Evolutionary conservation across 352 stramenopile species (phyloP), one percentile per base, ranked within the genome.

Genomic region (Pythium dissimile): DNA sequence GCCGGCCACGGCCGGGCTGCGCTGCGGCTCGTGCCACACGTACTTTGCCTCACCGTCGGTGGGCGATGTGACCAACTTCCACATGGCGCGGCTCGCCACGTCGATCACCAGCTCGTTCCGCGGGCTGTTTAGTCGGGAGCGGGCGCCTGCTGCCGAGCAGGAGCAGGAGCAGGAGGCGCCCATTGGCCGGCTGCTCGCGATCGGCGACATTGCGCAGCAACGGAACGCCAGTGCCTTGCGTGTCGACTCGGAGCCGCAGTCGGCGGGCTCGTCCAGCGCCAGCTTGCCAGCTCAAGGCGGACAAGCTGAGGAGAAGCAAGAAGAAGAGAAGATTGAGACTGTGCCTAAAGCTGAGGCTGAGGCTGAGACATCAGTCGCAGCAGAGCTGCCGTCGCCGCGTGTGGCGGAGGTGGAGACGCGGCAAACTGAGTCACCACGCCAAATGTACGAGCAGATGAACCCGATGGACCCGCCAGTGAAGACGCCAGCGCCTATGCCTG

Each of bases 31-130:
- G 2, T 94, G 84, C 53, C 79, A 92, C 51, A 89, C 79, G 27
- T 94, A 91, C 54, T 94, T 94, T 68, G 81, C 84, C 4, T 91
- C 84, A 8, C 84, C 84, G 11, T 77, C 77, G 1, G 77, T 94
- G 13, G 84, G 81, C 0, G 81, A 89, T 26, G 81, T 86, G 38
- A 94, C 84, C 34, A 92, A 89, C 63, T 94, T 94, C 53, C 84
- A 94, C 71, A 81, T 92, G 60, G 75, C 71, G n/a, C 68, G 78
- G 2, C 66, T 94, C 20, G 79, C 84, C 51, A 83, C 79, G 45
- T 90, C 80, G 34, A 85, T 93, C 35, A 86, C 77, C 24, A 88
- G 75, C 47, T 92, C 80, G 28, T 87, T 94, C 21, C 78, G 86
- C 54, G 76, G 75, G 8, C 70, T 93, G 6, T 93, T 93, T 46